These are phyloP conservation scores for Lactarius psammicola DNA, from an alignment of 768 basidiomycete genomes.

Conservation along the genomic window DNA sequence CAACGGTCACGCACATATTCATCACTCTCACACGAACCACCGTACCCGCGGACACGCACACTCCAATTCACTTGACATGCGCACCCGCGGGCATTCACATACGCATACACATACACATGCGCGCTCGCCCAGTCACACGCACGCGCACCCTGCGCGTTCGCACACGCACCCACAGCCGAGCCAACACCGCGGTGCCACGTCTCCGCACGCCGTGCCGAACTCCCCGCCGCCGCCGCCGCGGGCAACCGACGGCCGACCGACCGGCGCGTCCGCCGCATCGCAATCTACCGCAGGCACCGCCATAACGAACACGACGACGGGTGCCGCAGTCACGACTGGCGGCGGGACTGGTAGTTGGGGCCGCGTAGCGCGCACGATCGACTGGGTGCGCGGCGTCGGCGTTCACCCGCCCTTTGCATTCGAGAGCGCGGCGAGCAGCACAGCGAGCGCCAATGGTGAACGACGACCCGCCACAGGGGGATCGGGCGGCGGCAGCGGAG, in stretches of 20 bases:
- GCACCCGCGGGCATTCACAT: constrained; percentile 12
- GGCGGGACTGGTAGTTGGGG: constrained; percentile 23
- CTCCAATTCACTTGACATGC: constrained; percentile 11
- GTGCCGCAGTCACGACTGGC: not conserved
- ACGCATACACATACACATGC: constrained; percentile 10
- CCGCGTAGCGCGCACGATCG: constrained; percentile 19
- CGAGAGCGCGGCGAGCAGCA: constrained; percentile 26
- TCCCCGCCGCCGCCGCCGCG: constrained; percentile 10
- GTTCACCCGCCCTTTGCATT: constrained; percentile 30
- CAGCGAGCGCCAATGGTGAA: constrained; percentile 13
- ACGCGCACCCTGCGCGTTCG: constrained; percentile 18
- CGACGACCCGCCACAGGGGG: constrained; percentile 6
- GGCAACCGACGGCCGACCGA: not conserved
- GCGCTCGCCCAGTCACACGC: constrained; percentile 9
- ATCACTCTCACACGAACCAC: constrained; percentile 6
- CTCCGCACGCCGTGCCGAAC: constrained; percentile 5
- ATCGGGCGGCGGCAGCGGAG: constrained; percentile 1
- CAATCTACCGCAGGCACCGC: constrained; percentile 24
- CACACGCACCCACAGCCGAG: constrained; percentile 21
- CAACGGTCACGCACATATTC: constrained; percentile 16
- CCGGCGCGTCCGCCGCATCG: constrained; percentile 24
- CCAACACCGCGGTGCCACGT: constrained; percentile 4
- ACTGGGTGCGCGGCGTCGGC: constrained; percentile 26
- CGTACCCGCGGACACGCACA: constrained; percentile 14
- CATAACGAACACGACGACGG: constrained; percentile 13